These are phyloP conservation scores for Coniochaeta sp. DNA, from an alignment of 2,329 filamentous ascomycete species.

Conservation along the genomic window DNA sequence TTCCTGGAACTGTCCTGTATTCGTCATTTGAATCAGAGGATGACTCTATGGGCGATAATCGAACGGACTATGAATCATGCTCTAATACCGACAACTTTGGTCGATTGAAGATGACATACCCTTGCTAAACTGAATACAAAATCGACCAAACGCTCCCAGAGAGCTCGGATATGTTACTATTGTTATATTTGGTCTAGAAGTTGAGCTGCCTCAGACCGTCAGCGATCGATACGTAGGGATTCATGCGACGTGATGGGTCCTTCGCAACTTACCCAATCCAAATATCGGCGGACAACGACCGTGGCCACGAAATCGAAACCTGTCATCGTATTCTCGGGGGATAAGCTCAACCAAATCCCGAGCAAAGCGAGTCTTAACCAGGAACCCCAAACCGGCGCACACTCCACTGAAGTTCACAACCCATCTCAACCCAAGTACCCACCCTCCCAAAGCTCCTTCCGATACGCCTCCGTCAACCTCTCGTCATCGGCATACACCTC, in stretches of 20 bases:
- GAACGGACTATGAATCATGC: not conserved
- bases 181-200: not conserved
- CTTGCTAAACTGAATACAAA: not conserved
- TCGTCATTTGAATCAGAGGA: not conserved
- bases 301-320: no score
- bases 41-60: not conserved
- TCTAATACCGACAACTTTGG: not conserved
- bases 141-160: not conserved
- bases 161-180: not conserved
- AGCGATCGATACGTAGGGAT: not conserved
- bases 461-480: constrained; percentile 74
- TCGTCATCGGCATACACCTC: constrained; percentile 72
- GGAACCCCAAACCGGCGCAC: no score
- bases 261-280: no score
- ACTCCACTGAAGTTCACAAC: not conserved
- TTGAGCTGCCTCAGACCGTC: not conserved
- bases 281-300: no score
- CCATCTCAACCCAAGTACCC: constrained; percentile 30
- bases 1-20: not conserved
- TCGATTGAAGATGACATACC: not conserved
- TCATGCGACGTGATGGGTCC: not conserved
- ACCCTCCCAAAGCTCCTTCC: constrained; percentile 75
- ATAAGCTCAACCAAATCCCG: no score
- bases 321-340: no score
- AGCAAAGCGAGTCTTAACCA: no score